Evolutionary conservation across 2,329 filamentous ascomycete genomes (phyloP).

Genomic region (Lanzia echinophila): DNA sequence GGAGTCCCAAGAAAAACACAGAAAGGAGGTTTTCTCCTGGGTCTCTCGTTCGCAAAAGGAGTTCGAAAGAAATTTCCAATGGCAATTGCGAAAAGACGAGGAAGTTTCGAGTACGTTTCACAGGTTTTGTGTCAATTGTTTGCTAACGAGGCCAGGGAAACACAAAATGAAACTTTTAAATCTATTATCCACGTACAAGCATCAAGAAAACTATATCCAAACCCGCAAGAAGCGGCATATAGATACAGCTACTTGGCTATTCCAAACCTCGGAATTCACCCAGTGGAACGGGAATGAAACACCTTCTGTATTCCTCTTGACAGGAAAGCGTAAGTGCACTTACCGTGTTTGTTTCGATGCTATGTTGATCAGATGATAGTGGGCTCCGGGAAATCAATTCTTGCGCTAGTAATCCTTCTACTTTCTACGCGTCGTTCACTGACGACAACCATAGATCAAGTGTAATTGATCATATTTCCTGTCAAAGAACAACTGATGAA

Average conservation of each 20-base stretch:
- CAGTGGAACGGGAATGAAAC: slow-evolving; percentile 9
- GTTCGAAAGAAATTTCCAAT: too few species aligned
- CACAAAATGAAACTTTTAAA: slow-evolving; percentile 11
- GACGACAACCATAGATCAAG: too few species aligned
- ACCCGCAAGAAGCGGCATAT: slow-evolving; percentile 12
- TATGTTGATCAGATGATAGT: slow-evolving; percentile 10
- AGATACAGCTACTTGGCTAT: slow-evolving; percentile 12
- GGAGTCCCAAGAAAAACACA: too few species aligned
- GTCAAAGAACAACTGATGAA: too few species aligned
- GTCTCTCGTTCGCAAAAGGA: too few species aligned
- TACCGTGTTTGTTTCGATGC: not conserved
- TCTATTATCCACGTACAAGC: slow-evolving; percentile 11
- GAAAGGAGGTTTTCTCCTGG: too few species aligned
- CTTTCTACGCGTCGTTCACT: slow-evolving; percentile 2
- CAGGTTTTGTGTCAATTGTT: too few species aligned
- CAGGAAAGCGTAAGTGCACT: slow-evolving; percentile 13
- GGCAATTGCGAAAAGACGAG: too few species aligned
- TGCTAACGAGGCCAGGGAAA: not conserved
- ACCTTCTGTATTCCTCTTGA: slow-evolving; percentile 11
- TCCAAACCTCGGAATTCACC: slow-evolving; percentile 11
- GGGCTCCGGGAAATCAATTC: slow-evolving; percentile 13
- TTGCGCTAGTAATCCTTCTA: slow-evolving; percentile 13
- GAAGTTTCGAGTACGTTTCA: too few species aligned
- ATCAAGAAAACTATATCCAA: slow-evolving; percentile 10
- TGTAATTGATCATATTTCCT: too few species aligned